Conservation (phyloP, 495 filamentous ascomycete genomes). For the Annulohypoxylon moriforme region DNA sequence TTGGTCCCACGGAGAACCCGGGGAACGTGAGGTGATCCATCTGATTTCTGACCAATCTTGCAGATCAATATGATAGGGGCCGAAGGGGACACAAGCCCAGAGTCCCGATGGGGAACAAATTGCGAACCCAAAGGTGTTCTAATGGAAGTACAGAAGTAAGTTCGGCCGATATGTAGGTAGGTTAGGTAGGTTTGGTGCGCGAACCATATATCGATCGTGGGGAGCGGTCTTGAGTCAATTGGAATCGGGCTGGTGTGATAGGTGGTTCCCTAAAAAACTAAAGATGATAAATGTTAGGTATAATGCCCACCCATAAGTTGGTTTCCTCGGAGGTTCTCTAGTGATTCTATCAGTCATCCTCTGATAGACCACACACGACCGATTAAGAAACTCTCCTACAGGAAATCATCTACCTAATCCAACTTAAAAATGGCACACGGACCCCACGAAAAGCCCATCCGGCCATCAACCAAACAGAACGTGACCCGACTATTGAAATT, state of each 20-base stretch:
- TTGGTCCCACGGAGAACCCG: conserved; percentile 26
- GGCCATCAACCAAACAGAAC: conserved; percentile 26
- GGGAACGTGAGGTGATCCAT: conserved; percentile 30
- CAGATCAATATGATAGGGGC: conserved; percentile 40
- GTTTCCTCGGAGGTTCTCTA: background rate
- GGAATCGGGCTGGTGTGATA: conserved; percentile 18
- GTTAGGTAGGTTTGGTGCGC: conserved; percentile 23
- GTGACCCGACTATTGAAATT: conserved; percentile 16
- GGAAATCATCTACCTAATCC: background rate
- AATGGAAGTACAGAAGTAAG: conserved; percentile 23
- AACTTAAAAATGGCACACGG: conserved; percentile 30
- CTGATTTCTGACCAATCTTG: conserved; percentile 37
- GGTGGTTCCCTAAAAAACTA: background rate
- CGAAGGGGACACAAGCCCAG: conserved; percentile 34
- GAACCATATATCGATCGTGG: conserved; percentile 28
- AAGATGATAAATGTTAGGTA: conserved; percentile 16
- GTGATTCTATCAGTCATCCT: background rate
- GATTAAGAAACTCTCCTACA: background rate
- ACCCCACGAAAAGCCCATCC: conserved; percentile 27
- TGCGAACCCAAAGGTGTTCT: conserved; percentile 19
- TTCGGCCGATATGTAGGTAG: conserved; percentile 1
- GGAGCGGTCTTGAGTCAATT: conserved; percentile 1
- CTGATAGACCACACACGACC: background rate
- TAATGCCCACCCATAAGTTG: background rate
- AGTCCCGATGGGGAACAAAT: conserved; percentile 28